Base-by-base conservation (phyloP, 148 eudicot species). In the Chenopodium formosanum region DNA sequence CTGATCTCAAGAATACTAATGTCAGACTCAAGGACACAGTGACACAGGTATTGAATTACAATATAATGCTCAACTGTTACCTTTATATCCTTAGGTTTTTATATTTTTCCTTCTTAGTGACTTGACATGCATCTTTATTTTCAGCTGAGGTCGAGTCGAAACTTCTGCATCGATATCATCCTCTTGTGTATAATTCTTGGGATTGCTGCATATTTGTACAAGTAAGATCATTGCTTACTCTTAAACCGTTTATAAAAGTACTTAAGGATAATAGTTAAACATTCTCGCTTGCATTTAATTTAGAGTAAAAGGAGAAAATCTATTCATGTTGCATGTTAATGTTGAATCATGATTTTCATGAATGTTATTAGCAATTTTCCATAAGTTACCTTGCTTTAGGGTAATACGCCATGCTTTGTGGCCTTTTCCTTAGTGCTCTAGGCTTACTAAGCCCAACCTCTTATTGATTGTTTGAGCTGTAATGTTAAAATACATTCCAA, bases 11-110 rank as follows among this genome's bases (percentile, higher is more conserved):
- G 88, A 97, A 91, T 88, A 97, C 99, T 70, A 97, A 97, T 86
- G 98, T 94, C 67, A 92, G 99, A 81, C 97, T 97, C 67, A 97
- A 97, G 90, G 87, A 97, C 81, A 94, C 97, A 11, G 98, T 97
- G 72, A 91, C 85, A 80, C 93, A 97, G 97, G 99, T 97, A 75
- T 68, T 82, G 67, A 80, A 74, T 74, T 80, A 48, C 65, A n/a
- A 73, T 62, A 4, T 25, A 44, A 17, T 73, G 44, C 71, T 68
- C 56, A 73, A 60, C n/a, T 63, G 29, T n/a, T 58, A 11, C 16
- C 9, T 65, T 2, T 64, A 17, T 29, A 50, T 70, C 58, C 81
- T 31, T 22, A 47, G 32, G n/a, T 22, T 20, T 4, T 53, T 46
- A 73, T 79, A 37, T 62, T 70, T 71, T 81, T 40, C 47, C 25